These are phyloP conservation scores for Boletus reticulatus DNA, from an alignment of 768 basidiomycete species.

Conservation along the genomic window DNA sequence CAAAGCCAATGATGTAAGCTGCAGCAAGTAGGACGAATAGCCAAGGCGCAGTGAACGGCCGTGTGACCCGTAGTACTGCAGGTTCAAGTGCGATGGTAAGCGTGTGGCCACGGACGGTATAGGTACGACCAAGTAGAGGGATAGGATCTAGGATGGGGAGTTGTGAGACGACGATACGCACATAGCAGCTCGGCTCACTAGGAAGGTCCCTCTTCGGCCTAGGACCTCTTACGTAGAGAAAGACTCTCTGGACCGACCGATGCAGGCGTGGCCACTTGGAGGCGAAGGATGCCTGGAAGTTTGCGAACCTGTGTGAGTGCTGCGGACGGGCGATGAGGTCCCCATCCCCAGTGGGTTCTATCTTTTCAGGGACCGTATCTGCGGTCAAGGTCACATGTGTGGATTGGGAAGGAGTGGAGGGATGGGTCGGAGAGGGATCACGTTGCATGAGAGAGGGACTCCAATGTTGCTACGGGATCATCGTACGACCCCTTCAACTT, in stretches of 20 bases:
- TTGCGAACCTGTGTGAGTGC: background rate
- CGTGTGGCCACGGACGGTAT: slow-evolving; percentile 35
- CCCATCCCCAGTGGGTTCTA: slow-evolving; percentile 1
- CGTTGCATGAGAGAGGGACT: slow-evolving; percentile 11
- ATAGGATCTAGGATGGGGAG: slow-evolving; percentile 41
- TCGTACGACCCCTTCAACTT: too few relatives aligned
- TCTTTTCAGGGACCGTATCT: slow-evolving; percentile 2
- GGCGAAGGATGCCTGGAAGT: slow-evolving; percentile 6
- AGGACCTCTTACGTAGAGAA: slow-evolving; percentile 55
- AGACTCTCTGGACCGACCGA: background rate
- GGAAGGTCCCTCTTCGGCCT: slow-evolving; percentile 52
- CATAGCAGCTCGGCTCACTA: slow-evolving; percentile 28
- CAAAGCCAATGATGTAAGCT: slow-evolving; percentile 68
- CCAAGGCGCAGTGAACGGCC: slow-evolving; percentile 49
- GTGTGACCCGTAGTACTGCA: slow-evolving; percentile 47
- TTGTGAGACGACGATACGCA: background rate
- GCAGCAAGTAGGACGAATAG: slow-evolving; percentile 52
- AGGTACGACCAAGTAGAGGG: slow-evolving; percentile 54
- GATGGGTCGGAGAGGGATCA: background rate
- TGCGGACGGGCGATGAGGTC: background rate
- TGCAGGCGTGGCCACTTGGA: slow-evolving; percentile 22
- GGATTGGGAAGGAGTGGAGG: slow-evolving; percentile 11
- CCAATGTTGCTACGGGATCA: too few relatives aligned
- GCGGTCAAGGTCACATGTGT: slow-evolving; percentile 6
- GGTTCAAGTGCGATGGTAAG: slow-evolving; percentile 55